Percentiles rank a stretch among this genome's conserved stretches.
Conservation (phyloP, 2,329 filamentous ascomycete genomes). For the Pseudogymnoascus sp. region DNA sequence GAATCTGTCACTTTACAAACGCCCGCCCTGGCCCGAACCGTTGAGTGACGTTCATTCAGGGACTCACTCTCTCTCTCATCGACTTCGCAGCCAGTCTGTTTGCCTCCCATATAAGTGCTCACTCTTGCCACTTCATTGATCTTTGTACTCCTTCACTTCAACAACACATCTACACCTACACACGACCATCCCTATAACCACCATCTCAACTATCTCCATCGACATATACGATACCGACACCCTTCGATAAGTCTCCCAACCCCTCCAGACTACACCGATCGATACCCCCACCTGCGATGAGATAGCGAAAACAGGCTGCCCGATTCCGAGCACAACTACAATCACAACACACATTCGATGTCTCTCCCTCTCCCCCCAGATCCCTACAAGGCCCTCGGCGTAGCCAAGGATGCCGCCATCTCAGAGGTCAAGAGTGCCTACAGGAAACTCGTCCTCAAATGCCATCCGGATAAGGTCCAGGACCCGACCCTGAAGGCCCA, state of each 20-base stretch:
- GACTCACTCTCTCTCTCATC: background rate
- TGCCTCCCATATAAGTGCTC: slow-evolving; percentile 1
- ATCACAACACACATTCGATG: slow-evolving; percentile 13
- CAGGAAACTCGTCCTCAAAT: slow-evolving; percentile 78
- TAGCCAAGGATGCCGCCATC: slow-evolving; percentile 62
- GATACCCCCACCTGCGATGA: slow-evolving; percentile 2
- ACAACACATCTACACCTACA: slow-evolving; percentile 1
- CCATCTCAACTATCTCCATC: background rate
- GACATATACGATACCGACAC: background rate
- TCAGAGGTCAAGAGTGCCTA: slow-evolving; percentile 70
- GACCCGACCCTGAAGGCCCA: slow-evolving; percentile 57
- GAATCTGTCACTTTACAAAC: slow-evolving; percentile 5
- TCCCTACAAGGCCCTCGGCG: slow-evolving; percentile 70
- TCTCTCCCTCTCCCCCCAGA: slow-evolving; percentile 39
- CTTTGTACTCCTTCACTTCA: background rate
- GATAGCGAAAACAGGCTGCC: background rate
- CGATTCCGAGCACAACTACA: slow-evolving; percentile 2
- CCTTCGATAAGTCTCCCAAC: background rate
- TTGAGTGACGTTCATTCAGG: slow-evolving; percentile 5
- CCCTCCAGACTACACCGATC: background rate
- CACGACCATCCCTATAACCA: background rate
- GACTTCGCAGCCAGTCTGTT: slow-evolving; percentile 3
- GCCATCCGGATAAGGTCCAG: slow-evolving; percentile 86
- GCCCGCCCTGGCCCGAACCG: slow-evolving; percentile 1
- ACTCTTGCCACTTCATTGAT: background rate